A percentile compares a stretch with the other conserved stretches of the same genome.
Evolutionary conservation across 768 basidiomycete genomes (phyloP).

Genomic region (Strobilomyces confusus): DNA sequence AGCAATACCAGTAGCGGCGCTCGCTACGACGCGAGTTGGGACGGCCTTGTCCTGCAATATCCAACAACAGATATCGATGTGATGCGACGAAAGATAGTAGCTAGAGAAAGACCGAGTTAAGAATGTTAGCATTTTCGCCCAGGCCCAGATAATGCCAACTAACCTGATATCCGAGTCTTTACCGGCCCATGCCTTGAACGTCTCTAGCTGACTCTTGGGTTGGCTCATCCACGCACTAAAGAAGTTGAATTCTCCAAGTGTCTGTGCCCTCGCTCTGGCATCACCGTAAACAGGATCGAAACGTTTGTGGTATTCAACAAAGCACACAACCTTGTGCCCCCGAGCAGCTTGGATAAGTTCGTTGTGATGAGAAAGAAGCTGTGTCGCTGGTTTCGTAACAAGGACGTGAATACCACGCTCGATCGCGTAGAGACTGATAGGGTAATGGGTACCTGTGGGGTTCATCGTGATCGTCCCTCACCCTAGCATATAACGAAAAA

Average conservation of each 20-base stretch:
- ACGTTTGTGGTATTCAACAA: conserved; percentile 93
- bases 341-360: conserved; percentile 71
- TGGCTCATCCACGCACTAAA: conserved; percentile 98
- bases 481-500: conserved; percentile 6
- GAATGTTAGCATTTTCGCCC: not conserved
- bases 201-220: conserved; percentile 91
- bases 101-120: conserved; percentile 32
- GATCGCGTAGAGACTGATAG: conserved; percentile 83
- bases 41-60: conserved; percentile 72
- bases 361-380: conserved; percentile 79
- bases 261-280: conserved; percentile 70
- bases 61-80: conserved; percentile 88
- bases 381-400: conserved; percentile 90
- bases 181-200: conserved; percentile 94
- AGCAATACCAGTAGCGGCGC: conserved; percentile 88
- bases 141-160: not conserved
- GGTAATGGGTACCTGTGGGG: conserved; percentile 69
- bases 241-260: conserved; percentile 90
- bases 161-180: conserved; percentile 91
- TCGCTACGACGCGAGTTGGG: conserved; percentile 84
- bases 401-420: conserved; percentile 84
- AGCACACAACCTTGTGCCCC: conserved; percentile 79
- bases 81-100: conserved; percentile 94
- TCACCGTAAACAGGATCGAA: conserved; percentile 93
- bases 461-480: not conserved